A percentile compares a stretch with the other conserved stretches of the same genome.
Evolutionary conservation across 1,139 yeast genomes (phyloP).

Genomic region (Suhomyces kunorum): DNA sequence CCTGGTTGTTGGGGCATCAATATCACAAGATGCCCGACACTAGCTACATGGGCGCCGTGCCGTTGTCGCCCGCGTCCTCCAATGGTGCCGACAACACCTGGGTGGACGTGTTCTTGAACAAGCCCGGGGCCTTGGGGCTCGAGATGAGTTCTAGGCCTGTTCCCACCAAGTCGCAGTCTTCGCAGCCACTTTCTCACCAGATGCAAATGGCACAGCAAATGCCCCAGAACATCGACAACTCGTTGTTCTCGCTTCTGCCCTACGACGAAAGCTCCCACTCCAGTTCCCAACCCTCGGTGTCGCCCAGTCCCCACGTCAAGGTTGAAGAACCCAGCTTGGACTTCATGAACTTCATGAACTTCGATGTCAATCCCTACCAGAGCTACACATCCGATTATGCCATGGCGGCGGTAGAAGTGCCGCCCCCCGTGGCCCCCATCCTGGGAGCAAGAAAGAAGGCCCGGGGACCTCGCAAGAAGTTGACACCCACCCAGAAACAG

Average conservation of each 20-base stretch:
- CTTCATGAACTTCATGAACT: constrained; percentile 1
- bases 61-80: constrained; percentile 20
- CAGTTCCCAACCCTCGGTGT: constrained; percentile 2
- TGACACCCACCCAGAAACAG: constrained; percentile 62
- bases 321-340: constrained; percentile 4
- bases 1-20: too few species aligned
- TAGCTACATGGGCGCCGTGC: constrained; percentile 13
- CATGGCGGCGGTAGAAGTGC: background rate
- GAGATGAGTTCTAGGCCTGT: background rate
- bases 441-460: constrained; percentile 38
- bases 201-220: too few species aligned
- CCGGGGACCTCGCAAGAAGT: constrained; percentile 57
- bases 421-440: background rate
- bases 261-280: constrained; percentile 7
- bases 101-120: constrained; percentile 20
- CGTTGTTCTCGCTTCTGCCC: background rate
- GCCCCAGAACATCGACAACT: background rate
- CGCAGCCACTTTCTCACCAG: background rate
- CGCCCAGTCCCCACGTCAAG: constrained; percentile 7
- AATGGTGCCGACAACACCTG: constrained; percentile 20
- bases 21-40: constrained; percentile 1
- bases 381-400: background rate
- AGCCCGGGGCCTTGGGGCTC: background rate
- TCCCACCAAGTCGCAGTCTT: background rate
- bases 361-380: background rate